Evolutionary conservation across 163 green algal genomes (phyloP).

Genomic region (Volvox carteri): DNA sequence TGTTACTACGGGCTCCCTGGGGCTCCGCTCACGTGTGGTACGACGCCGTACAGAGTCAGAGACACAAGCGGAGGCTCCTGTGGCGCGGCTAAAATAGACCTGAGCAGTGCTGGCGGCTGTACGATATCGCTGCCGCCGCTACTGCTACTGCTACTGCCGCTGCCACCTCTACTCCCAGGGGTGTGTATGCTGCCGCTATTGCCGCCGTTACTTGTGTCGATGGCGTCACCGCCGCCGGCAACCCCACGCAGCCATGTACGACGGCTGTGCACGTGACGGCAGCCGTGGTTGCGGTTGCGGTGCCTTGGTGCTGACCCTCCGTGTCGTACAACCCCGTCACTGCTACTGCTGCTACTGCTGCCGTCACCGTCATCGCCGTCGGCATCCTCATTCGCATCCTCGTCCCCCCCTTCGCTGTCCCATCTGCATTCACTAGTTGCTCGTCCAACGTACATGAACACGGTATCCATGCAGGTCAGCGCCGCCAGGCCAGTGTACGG

Average conservation of each 20-base stretch:
- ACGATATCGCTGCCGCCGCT: not conserved
- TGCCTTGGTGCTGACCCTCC: not conserved
- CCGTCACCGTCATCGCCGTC: not conserved
- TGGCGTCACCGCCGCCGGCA: not conserved
- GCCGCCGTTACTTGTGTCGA: not conserved
- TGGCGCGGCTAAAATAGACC: not conserved
- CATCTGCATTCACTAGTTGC: not conserved
- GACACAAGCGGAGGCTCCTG: constrained; percentile 28
- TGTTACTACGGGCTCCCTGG: no score
- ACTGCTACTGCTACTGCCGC: not conserved
- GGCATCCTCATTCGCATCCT: not conserved
- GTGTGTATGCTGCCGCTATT: not conserved
- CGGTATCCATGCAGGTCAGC: constrained; percentile 14
- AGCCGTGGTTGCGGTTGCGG: not conserved
- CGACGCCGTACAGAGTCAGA: constrained; percentile 21
- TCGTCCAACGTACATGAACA: not conserved
- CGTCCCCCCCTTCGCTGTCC: not conserved
- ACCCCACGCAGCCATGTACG: not conserved
- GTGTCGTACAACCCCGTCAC: not conserved
- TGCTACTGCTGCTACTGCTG: constrained; percentile 4
- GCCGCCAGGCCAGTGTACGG: constrained; percentile 24
- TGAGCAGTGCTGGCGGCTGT: not conserved
- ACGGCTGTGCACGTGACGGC: not conserved
- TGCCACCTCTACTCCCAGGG: not conserved
- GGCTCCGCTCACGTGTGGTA: constrained; percentile 42